phyloP scores from a whole-genome alignment of 352 stramenopile genomes.

The Phytophthora foliorum region DNA sequence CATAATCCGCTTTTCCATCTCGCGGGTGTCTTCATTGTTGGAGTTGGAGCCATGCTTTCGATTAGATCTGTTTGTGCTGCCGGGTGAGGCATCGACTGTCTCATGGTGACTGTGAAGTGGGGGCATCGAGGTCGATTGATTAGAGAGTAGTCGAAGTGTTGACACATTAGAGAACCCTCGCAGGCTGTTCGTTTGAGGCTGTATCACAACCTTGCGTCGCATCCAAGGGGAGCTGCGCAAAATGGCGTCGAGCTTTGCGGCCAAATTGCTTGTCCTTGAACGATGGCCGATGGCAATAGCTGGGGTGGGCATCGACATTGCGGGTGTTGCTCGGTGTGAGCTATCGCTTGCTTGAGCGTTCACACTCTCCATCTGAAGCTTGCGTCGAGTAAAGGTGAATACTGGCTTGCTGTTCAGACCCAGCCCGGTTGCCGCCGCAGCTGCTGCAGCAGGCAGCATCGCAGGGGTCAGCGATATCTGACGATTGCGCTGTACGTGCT shows the following conservation, averaged over 20 bases:
- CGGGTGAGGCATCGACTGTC: slow-evolving; percentile 7
- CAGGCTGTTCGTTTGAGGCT: slow-evolving; percentile 40
- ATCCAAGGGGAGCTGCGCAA: slow-evolving; percentile 63
- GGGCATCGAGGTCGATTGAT: slow-evolving; percentile 1
- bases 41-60: slow-evolving; percentile 17
- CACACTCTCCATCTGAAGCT: slow-evolving; percentile 30
- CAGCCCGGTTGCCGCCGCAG: slow-evolving; percentile 24
- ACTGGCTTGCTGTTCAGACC: slow-evolving; percentile 35
- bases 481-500: slow-evolving; percentile 35
- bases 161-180: slow-evolving; percentile 24
- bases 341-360: slow-evolving; percentile 6
- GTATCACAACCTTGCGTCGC: slow-evolving; percentile 67
- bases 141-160: slow-evolving; percentile 15
- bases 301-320: slow-evolving; percentile 4
- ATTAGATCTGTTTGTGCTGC: slow-evolving; percentile 14
- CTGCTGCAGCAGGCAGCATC: slow-evolving; percentile 29
- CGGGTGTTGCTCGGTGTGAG: background rate
- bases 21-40: slow-evolving; percentile 4
- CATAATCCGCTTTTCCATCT: slow-evolving; percentile 51
- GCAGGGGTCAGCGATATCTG: slow-evolving; percentile 36
- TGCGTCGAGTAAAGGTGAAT: slow-evolving; percentile 39
- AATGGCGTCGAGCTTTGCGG: slow-evolving; percentile 69
- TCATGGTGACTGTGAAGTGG: slow-evolving; percentile 18
- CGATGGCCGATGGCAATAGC: slow-evolving; percentile 23
- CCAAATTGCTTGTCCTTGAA: slow-evolving; percentile 49